Percentiles rank a stretch among this genome's conserved stretches.
Evolutionary conservation across 2,329 filamentous ascomycete genomes (phyloP).

Genomic region (Beauveria medogensis): DNA sequence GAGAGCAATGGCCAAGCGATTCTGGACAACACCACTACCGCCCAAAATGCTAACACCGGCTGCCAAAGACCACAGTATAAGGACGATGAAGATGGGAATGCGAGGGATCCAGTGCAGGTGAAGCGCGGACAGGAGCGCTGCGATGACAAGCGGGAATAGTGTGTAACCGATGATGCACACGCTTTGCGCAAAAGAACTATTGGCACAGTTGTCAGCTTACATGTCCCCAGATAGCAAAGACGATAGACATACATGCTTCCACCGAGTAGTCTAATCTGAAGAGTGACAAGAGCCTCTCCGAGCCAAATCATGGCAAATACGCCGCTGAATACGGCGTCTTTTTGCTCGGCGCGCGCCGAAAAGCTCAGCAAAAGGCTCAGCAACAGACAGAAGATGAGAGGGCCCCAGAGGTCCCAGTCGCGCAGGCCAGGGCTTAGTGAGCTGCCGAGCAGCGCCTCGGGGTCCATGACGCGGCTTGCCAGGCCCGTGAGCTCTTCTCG

Average conservation of each 20-base stretch:
- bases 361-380: constrained; percentile 83
- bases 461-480: constrained; percentile 54
- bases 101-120: constrained; percentile 70
- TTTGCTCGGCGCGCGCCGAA: constrained; percentile 70
- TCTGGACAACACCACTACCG: constrained; percentile 90
- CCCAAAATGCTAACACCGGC: constrained; percentile 94
- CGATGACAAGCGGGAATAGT: constrained; percentile 91
- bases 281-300: constrained; percentile 90
- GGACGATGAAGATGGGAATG: constrained; percentile 82
- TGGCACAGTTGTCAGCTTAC: constrained; percentile 16
- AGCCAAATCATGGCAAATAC: constrained; percentile 98
- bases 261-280: constrained; percentile 93
- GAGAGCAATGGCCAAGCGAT: constrained; percentile 85
- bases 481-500: constrained; percentile 54
- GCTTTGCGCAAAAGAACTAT: constrained; percentile 92
- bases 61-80: constrained; percentile 87
- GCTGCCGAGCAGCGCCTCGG: constrained; percentile 53
- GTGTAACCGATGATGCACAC: constrained; percentile 98
- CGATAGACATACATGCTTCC: constrained; percentile 78
- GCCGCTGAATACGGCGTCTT: constrained; percentile 84
- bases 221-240: background rate
- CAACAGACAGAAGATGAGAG: constrained; percentile 85
- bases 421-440: constrained; percentile 83
- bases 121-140: constrained; percentile 78
- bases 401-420: constrained; percentile 98